Base-by-base conservation (phyloP, 805 yeast genomes). In the Teunomyces kruisii region DNA sequence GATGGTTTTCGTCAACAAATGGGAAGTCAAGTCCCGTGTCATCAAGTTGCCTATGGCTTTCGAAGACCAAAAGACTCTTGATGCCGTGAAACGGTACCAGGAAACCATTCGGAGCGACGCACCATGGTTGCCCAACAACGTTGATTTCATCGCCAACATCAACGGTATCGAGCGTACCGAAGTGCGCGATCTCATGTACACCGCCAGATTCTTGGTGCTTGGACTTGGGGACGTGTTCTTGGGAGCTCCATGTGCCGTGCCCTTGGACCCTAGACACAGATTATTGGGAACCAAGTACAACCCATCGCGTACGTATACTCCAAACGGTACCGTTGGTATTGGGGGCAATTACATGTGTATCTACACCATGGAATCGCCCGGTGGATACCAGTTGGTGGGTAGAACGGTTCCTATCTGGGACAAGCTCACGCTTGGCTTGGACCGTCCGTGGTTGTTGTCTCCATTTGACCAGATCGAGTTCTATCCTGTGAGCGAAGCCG, bases 261-360 rank as follows among this genome's bases (percentile, higher is more conserved):
- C 99, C 31, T 79, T 92, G 55, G 98, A 94, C 65, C 99, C 99
- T 47, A 83, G 97, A 59, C 97, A 91, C 58, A 80, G 97, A 58
- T 78, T 90, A 48, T 71, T 92, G 46, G 99, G 98, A 32, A 79
- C 96, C 26, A 92, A 92, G 69, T 94, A 92, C 71, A 92, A 92
- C 63, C 99, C 99, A 32, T 87, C 97, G 10, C 81, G 99, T 74
- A 88, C 97, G 1, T 91, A 78, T 72, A 92, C 99, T 2, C 96
- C 97, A 32, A 88, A 89, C 61, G 99, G 99, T 55, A 87, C 94
- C 30, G 98, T 92, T 50, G 99, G 99, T 60, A 84, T 94, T 62
- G 99, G 99, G 51, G 98, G 99, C 56, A 89, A 86, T 88, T 94
- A 90, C 77, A 91, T 92, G 98, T 92, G 98, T 73, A 91, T 92